Evolutionary conservation across 1,139 yeast species (phyloP), one percentile per base, ranked within the genome.

Genomic region (Schwanniomyces etchellsii): DNA sequence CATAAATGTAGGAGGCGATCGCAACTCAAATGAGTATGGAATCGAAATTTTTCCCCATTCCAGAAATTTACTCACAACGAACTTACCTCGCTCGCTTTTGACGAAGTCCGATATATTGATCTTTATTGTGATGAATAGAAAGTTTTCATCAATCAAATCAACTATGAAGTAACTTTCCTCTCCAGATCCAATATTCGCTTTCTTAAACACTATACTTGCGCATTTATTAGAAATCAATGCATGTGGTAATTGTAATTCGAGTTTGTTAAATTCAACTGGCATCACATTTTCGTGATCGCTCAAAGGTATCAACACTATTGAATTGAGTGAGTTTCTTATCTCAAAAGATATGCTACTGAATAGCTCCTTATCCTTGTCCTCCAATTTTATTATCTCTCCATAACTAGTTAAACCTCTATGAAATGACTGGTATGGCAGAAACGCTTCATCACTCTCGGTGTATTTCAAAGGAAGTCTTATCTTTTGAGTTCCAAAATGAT

Each of bases 21-120:
- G 69, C 26, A 81, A 60, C 36, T 82, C 86, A 48, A 85, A 83
- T 10, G 86, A 77, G 48, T 80, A 81, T 1, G 94, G 94, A 21
- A 74, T 73, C 3, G 83, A 69, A 22, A 77, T 72, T 37, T 64
- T 65, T 30, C 81, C 78, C 89, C 89, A 81, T 25, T 64, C 50
- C 35, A 35, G 44, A 36, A 66, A 61, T 16, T 49, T 48, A 26
- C 48, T 52, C 29, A 65, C 43, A 2, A 44, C 34, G 31, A 66
- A 53, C 14, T 35, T 34, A 11, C 42, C 30, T 1, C 39, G 38
- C 14, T 41, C 33, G 12, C 29, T 31, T 10, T 43, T 42, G 3
- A 61, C 36, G 35, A 64, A 64, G 34, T 60, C 62, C n/a, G 52
- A 42, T 13, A 61, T 38, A 13, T 44, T 44, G 11, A 67, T 35